phyloP scores from a whole-genome alignment of 2,329 filamentous ascomycete species.

The Chrysosporium queenslandicum region DNA sequence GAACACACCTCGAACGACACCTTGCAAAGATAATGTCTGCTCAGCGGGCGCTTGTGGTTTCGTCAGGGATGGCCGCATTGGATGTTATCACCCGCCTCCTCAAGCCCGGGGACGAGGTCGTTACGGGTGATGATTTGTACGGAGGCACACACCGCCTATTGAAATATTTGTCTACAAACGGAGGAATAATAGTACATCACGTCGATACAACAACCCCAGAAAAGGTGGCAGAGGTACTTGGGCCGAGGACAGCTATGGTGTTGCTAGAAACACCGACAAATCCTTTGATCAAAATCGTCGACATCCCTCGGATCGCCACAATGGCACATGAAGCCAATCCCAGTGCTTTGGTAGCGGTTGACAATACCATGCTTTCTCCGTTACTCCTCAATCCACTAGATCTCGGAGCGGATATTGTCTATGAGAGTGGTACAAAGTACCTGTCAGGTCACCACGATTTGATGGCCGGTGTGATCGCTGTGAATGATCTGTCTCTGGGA shows the following conservation, averaged over 20 bases:
- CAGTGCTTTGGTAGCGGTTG: constrained; percentile 74
- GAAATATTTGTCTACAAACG: constrained; percentile 80
- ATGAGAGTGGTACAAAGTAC: constrained; percentile 97
- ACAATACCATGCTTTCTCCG: constrained; percentile 98
- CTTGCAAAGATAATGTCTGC: constrained; percentile 99
- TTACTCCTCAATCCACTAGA: constrained; percentile 90
- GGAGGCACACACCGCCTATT: constrained; percentile 89
- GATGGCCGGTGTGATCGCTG: constrained; percentile 93
- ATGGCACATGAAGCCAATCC: constrained; percentile 68
- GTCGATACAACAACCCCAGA: constrained; percentile 82
- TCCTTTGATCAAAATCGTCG: constrained; percentile 94
- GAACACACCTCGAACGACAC: constrained; percentile 91
- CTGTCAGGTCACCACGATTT: constrained; percentile 96
- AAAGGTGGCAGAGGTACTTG: constrained; percentile 58
- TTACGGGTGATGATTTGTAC: constrained; percentile 94
- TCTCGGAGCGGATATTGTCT: constrained; percentile 88
- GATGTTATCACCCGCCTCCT: constrained; percentile 91
- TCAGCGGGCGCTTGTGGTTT: constrained; percentile 78
- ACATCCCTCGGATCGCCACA: constrained; percentile 69
- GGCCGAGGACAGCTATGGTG: constrained; percentile 82
- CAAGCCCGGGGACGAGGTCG: constrained; percentile 87
- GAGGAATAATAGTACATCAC: constrained; percentile 88
- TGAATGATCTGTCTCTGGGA: constrained; percentile 70
- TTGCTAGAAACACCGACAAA: constrained; percentile 95
- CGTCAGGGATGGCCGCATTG: constrained; percentile 92